phyloP scores from a whole-genome alignment of 306 rosid species.

The Fragaria ananassa region DNA sequence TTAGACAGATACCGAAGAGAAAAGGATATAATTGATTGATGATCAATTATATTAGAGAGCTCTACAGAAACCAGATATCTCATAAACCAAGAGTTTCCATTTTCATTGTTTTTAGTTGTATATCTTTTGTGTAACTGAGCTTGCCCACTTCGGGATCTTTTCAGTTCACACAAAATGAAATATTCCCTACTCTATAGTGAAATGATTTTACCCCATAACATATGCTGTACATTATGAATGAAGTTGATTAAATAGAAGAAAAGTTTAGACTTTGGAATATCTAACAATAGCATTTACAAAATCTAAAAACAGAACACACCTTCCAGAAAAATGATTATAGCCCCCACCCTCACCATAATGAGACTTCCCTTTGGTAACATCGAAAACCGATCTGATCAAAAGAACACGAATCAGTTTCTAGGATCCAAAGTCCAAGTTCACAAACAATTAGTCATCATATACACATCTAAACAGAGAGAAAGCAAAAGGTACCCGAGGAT shows the following conservation, averaged over 20 bases:
- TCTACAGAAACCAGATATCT: neutral
- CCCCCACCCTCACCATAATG: constrained; percentile 92
- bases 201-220: neutral
- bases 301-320: constrained; percentile 35
- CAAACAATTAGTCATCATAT: neutral
- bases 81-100: neutral
- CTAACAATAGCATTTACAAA: neutral
- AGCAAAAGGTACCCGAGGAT: constrained; percentile 68
- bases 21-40: no score
- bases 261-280: neutral
- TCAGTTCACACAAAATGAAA: neutral
- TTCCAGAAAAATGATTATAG: constrained; percentile 92
- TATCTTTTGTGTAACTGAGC: neutral
- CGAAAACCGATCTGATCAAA: constrained; percentile 71
- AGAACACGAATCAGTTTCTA: constrained; percentile 4
- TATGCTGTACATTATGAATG: neutral
- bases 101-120: neutral
- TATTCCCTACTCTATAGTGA: neutral
- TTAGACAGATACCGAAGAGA: neutral
- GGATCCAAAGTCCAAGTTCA: neutral
- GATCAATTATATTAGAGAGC: neutral
- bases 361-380: constrained; percentile 89
- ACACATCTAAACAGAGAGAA: constrained; percentile 1
- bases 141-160: neutral
- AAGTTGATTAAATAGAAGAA: neutral